Conservation (phyloP, 83 land plant genomes). For the Thuja plicata region DNA sequence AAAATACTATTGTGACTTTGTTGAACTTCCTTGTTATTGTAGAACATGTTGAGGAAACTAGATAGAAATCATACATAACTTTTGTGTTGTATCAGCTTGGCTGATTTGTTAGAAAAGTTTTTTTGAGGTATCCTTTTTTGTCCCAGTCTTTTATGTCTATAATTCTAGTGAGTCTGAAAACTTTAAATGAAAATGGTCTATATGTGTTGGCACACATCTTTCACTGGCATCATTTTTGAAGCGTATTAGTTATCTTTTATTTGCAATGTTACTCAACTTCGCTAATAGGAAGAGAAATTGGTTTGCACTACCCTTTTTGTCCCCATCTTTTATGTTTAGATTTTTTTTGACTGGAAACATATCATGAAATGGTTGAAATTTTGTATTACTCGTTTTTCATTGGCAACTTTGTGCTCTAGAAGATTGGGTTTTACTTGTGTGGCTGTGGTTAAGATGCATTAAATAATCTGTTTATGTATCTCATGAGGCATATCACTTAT, state of each 20-base stretch:
- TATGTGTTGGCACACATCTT: not conserved
- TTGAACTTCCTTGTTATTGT: not conserved
- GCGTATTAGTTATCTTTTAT: not conserved
- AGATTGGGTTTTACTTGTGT: not conserved
- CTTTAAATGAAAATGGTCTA: not conserved
- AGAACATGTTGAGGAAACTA: not conserved
- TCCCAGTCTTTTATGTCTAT: not conserved
- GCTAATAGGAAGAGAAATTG: not conserved
- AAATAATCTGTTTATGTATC: not conserved
- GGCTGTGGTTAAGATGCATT: not conserved
- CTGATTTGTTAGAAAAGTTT: not conserved
- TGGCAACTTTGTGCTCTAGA: not conserved
- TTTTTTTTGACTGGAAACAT: not conserved
- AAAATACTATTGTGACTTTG: not conserved
- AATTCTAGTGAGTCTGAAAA: not conserved
- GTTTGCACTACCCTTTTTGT: not conserved
- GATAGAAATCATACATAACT: not conserved
- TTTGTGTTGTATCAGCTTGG: not conserved
- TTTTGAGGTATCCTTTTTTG: not conserved
- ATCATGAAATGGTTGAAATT: not conserved
- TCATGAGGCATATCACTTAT: not conserved
- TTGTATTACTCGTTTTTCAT: not conserved
- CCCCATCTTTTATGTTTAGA: not conserved
- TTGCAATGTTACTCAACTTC: not conserved
- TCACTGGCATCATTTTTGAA: not conserved